A percentile compares a stretch with the other conserved stretches of the same genome.
phyloP scores from a whole-genome alignment of 2,329 filamentous ascomycete species.

The Trichoderma afroharzianum region DNA sequence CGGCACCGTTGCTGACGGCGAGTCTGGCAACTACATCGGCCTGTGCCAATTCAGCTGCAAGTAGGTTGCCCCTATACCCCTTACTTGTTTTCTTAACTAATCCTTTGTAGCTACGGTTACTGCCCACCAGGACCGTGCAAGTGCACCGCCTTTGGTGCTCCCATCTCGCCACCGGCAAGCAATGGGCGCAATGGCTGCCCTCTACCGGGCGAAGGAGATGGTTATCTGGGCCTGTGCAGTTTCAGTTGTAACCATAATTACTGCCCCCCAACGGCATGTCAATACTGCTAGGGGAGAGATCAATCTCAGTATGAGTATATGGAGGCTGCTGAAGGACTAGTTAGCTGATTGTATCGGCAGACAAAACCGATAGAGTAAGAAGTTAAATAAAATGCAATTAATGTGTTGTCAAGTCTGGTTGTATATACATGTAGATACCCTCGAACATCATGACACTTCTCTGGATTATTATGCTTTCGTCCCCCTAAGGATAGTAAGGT shows the following conservation, averaged over 20 bases:
- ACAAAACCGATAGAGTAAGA: neutral
- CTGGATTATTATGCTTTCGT: neutral
- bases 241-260: conserved; percentile 41
- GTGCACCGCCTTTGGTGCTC: conserved; percentile 31
- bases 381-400: neutral
- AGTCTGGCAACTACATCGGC: conserved; percentile 31
- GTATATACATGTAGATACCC: neutral
- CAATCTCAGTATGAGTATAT: neutral
- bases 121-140: conserved; percentile 33
- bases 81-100: neutral
- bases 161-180: conserved; percentile 24
- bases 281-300: conserved; percentile 3
- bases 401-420: neutral
- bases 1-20: conserved; percentile 30
- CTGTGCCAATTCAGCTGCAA: conserved; percentile 34
- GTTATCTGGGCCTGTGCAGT: conserved; percentile 44
- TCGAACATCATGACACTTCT: neutral
- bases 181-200: conserved; percentile 34
- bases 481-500: too few relatives aligned
- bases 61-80: neutral
- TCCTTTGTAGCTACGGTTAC: conserved; percentile 25
- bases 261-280: conserved; percentile 36
- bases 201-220: conserved; percentile 29
- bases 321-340: too few relatives aligned
- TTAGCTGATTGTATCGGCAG: neutral